phyloP scores from a whole-genome alignment of 495 filamentous ascomycete genomes.

The Aspergillus campestris region DNA sequence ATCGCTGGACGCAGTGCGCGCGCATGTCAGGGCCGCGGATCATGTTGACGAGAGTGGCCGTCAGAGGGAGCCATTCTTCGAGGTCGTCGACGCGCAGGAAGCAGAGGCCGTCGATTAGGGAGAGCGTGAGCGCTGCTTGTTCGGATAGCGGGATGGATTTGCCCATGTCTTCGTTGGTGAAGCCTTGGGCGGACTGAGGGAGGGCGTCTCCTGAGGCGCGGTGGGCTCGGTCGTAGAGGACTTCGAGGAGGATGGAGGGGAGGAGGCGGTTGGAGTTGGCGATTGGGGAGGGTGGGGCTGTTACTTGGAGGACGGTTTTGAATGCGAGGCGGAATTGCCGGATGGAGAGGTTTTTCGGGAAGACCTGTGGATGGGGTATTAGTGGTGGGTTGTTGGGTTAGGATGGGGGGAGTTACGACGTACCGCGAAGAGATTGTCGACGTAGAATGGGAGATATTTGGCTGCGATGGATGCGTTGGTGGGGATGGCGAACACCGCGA shows the following conservation, averaged over 20 bases:
- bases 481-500: constrained; percentile 74
- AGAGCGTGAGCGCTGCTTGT: constrained; percentile 69
- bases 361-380: constrained; percentile 38
- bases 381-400: constrained; percentile 9
- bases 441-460: constrained; percentile 74
- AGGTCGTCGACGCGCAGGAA: constrained; percentile 60
- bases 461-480: constrained; percentile 63
- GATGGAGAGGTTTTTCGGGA: constrained; percentile 73
- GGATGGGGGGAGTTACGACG: constrained; percentile 5
- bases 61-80: constrained; percentile 67
- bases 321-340: constrained; percentile 92
- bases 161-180: constrained; percentile 19
- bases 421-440: constrained; percentile 72
- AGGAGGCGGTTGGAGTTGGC: constrained; percentile 64
- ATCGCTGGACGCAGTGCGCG: constrained; percentile 57
- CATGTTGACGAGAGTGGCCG: constrained; percentile 57
- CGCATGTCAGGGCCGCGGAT: constrained; percentile 56
- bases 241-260: constrained; percentile 70
- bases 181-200: constrained; percentile 22
- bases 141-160: constrained; percentile 53
- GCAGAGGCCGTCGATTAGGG: constrained; percentile 75
- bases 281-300: constrained; percentile 72
- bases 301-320: constrained; percentile 77
- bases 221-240: constrained; percentile 61
- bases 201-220: constrained; percentile 45